These are phyloP conservation scores for Arthrocladium fulminans DNA, from an alignment of 2,329 filamentous ascomycete species.

Conservation along the genomic window DNA sequence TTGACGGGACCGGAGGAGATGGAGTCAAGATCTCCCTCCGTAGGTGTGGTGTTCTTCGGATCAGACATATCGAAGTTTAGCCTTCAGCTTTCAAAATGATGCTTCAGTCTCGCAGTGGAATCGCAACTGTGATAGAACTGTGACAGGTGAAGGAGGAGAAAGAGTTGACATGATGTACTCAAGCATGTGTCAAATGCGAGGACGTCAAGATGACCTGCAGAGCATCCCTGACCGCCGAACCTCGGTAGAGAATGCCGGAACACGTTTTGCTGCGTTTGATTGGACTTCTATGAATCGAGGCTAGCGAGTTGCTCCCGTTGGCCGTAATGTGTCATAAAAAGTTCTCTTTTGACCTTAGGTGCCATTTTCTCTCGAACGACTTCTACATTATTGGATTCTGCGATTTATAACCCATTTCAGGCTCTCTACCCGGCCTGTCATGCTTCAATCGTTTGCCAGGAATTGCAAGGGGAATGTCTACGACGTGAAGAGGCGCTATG, in stretches of 20 bases:
- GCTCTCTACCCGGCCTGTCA: too few species aligned
- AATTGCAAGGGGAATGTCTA: too few species aligned
- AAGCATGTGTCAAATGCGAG: neutral
- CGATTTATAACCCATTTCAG: too few species aligned
- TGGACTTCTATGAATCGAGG: too few species aligned
- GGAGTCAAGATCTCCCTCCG: conserved; percentile 8
- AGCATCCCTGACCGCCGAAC: neutral
- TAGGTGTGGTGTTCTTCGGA: conserved; percentile 6
- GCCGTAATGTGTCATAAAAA: too few species aligned
- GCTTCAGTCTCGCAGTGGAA: neutral
- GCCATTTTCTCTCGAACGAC: too few species aligned
- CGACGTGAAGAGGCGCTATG: too few species aligned
- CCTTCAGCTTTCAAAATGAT: neutral
- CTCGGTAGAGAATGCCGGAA: neutral
- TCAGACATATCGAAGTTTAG: conserved; percentile 42
- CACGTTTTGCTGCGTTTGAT: neutral
- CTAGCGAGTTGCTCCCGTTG: too few species aligned
- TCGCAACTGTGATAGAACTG: neutral
- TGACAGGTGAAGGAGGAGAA: neutral
- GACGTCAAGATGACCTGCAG: neutral
- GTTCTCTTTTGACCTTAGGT: too few species aligned
- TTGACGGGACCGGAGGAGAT: conserved; percentile 27
- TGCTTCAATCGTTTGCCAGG: too few species aligned
- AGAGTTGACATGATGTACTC: neutral
- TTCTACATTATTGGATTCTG: too few species aligned